Evolutionary conservation across 495 filamentous ascomycete genomes (phyloP).

Genomic region (Patellaria atrata): DNA sequence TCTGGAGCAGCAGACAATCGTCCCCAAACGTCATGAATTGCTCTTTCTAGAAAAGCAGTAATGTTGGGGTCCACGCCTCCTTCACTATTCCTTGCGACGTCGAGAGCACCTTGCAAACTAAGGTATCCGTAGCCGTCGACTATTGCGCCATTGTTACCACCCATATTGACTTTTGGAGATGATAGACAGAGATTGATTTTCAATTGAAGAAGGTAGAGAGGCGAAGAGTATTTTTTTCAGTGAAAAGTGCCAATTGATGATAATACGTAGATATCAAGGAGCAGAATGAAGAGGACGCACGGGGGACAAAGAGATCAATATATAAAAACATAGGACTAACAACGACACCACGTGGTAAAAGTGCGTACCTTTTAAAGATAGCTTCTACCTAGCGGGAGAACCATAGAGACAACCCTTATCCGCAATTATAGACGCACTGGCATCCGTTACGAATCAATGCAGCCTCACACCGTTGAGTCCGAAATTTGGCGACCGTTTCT

Average conservation of each 20-base stretch:
- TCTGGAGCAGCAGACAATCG: constrained; percentile 43
- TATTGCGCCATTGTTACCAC: constrained; percentile 19
- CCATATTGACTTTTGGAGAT: constrained; percentile 19
- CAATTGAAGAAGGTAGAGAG: constrained; percentile 2
- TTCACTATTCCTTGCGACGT: constrained; percentile 51
- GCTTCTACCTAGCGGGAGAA: constrained; percentile 12
- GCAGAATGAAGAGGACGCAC: neutral
- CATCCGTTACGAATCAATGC: constrained; percentile 7
- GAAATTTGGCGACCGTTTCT: constrained; percentile 12
- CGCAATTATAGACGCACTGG: constrained; percentile 8
- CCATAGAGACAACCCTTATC: constrained; percentile 1
- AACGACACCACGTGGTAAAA: constrained; percentile 21
- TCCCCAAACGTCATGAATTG: constrained; percentile 45
- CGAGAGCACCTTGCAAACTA: constrained; percentile 41
- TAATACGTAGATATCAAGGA: neutral
- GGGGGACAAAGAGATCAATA: constrained; percentile 1
- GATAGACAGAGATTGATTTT: constrained; percentile 6
- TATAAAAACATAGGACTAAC: constrained; percentile 16
- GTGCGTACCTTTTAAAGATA: constrained; percentile 13
- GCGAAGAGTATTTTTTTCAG: no score
- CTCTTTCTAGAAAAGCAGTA: constrained; percentile 37
- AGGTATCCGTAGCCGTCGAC: constrained; percentile 25
- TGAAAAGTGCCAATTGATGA: no score
- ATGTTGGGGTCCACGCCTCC: constrained; percentile 40
- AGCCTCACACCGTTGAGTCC: constrained; percentile 20